A percentile compares a stretch with the other conserved stretches of the same genome.
Evolutionary conservation across 2,329 filamentous ascomycete species (phyloP).

Genomic region (Colletotrichum kahawae): DNA sequence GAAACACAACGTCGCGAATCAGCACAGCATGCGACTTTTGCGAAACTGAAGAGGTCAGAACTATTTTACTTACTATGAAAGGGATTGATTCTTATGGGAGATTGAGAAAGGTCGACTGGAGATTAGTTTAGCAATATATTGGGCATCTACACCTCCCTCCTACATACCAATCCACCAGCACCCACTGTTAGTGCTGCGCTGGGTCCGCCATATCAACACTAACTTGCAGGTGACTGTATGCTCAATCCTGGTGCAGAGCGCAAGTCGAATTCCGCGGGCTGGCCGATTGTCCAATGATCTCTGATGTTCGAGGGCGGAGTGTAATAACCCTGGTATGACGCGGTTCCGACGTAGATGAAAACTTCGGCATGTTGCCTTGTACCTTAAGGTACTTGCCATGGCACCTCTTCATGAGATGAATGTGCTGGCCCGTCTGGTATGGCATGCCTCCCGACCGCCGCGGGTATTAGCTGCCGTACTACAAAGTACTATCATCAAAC

Average conservation of each 20-base stretch:
- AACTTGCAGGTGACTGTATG: too few species aligned
- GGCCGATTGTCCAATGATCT: neutral
- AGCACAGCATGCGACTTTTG: neutral
- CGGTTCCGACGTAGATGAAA: neutral
- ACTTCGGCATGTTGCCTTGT: neutral
- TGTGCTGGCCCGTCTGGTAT: neutral
- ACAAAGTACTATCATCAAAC: neutral
- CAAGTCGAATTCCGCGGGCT: neutral
- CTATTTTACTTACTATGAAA: neutral
- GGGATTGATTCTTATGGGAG: neutral
- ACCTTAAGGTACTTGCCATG: neutral
- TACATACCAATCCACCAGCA: too few species aligned
- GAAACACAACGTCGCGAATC: neutral
- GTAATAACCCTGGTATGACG: neutral
- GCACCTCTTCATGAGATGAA: neutral
- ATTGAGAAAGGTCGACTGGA: too few species aligned
- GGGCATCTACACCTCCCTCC: too few species aligned
- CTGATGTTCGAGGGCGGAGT: neutral
- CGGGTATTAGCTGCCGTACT: neutral
- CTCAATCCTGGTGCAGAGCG: too few species aligned
- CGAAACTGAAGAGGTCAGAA: neutral
- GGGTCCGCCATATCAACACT: too few species aligned
- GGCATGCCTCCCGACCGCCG: neutral
- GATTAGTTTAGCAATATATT: too few species aligned
- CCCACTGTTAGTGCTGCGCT: too few species aligned